These are phyloP conservation scores for Galerina marginata DNA, from an alignment of 768 basidiomycete genomes.

Conservation along the genomic window DNA sequence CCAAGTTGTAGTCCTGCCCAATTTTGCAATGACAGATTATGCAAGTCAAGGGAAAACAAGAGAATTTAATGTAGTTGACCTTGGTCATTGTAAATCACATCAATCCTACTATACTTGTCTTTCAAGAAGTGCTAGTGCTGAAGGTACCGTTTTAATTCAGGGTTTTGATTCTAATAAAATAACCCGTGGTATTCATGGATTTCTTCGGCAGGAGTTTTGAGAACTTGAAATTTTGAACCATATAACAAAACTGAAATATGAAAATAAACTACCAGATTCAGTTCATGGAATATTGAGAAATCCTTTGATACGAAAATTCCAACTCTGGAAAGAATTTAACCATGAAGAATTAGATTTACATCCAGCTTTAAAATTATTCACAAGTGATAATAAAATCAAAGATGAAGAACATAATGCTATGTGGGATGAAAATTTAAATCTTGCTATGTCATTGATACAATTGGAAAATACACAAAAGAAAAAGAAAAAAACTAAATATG, in stretches of 20 bases:
- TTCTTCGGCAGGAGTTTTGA: constrained; percentile 35
- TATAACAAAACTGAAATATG: constrained; percentile 33
- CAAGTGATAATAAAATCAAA: no score
- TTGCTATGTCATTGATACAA: no score
- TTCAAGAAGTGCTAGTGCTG: constrained; percentile 32
- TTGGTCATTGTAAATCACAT: constrained; percentile 23
- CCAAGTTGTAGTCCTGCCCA: constrained; percentile 30
- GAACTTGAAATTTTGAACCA: constrained; percentile 42
- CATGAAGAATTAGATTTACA: no score
- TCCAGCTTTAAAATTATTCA: no score
- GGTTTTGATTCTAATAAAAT: constrained; percentile 27
- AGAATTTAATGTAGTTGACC: constrained; percentile 32
- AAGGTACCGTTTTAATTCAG: constrained; percentile 36
- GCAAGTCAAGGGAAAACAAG: constrained; percentile 37
- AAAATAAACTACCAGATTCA: background rate
- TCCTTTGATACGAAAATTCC: no score
- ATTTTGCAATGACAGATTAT: constrained; percentile 43
- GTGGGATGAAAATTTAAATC: no score
- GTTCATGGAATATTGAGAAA: no score
- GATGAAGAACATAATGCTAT: no score
- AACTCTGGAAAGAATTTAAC: no score
- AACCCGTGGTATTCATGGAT: constrained; percentile 29
- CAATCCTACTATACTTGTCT: constrained; percentile 36
- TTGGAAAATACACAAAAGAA: no score
- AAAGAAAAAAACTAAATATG: no score